These are phyloP conservation scores for Cladosporium velox DNA, from an alignment of 2,329 filamentous ascomycete species.

Conservation along the genomic window DNA sequence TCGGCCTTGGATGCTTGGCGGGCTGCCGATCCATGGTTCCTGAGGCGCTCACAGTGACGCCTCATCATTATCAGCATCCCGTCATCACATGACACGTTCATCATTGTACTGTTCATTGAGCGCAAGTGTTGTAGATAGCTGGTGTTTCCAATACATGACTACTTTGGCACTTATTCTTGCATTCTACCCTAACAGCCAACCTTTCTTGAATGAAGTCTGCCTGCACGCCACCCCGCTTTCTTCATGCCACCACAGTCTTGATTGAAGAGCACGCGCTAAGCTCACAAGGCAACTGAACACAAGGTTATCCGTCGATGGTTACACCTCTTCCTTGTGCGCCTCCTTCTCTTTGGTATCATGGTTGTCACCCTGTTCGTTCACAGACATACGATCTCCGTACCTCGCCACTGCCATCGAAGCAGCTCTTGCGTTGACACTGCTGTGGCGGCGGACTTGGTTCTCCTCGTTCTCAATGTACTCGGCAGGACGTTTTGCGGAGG, in stretches of 20 bases:
- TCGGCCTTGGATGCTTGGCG: slow-evolving; percentile 7
- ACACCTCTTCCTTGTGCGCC: slow-evolving; percentile 8
- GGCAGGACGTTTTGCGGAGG: slow-evolving; percentile 47
- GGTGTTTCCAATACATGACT: not conserved
- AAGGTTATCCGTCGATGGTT: not conserved
- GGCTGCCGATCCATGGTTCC: slow-evolving; percentile 9
- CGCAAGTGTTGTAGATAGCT: not conserved
- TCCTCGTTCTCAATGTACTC: slow-evolving; percentile 53
- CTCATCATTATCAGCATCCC: not conserved
- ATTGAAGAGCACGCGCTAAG: not conserved
- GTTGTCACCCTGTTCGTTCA: not conserved
- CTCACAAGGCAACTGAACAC: not conserved
- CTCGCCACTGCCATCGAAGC: slow-evolving; percentile 27
- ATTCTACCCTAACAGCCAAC: not conserved
- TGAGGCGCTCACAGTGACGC: not conserved
- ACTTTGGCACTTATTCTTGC: not conserved
- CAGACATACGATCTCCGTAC: slow-evolving; percentile 21
- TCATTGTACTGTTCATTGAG: not conserved
- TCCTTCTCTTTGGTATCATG: slow-evolving; percentile 10
- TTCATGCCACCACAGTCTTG: not conserved
- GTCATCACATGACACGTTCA: not conserved
- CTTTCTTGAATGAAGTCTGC: not conserved
- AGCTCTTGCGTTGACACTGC: slow-evolving; percentile 38
- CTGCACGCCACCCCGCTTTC: slow-evolving; percentile 1
- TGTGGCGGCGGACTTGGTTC: slow-evolving; percentile 38